phyloP scores from a whole-genome alignment of 2,329 filamentous ascomycete species.

The Fusarium equiseti region DNA sequence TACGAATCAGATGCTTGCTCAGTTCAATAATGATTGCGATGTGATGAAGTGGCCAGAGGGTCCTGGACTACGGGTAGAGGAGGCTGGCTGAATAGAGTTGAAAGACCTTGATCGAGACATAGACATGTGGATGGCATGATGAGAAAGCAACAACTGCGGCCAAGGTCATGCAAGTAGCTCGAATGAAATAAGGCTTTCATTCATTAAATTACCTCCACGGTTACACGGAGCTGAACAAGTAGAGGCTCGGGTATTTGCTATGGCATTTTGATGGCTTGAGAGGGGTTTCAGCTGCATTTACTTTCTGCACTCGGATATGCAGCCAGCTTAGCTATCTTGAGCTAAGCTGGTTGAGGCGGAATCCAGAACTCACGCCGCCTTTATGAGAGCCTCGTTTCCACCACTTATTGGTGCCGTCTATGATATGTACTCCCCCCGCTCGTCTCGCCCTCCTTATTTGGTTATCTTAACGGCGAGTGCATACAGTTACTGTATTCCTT shows the following conservation, averaged over 20 bases:
- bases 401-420: slow-evolving; percentile 10
- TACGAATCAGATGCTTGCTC: slow-evolving; percentile 14
- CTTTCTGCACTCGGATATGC: slow-evolving; percentile 7
- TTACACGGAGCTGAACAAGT: slow-evolving; percentile 26
- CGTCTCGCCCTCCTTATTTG: not conserved
- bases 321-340: slow-evolving; percentile 14
- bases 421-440: slow-evolving; percentile 6
- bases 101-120: not conserved
- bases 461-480: not conserved
- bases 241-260: slow-evolving; percentile 3
- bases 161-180: not conserved
- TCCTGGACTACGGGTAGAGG: slow-evolving; percentile 11
- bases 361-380: slow-evolving; percentile 20
- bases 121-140: slow-evolving; percentile 9
- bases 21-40: slow-evolving; percentile 17
- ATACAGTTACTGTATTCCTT: not conserved
- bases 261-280: slow-evolving; percentile 26
- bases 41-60: slow-evolving; percentile 19
- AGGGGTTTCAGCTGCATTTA: slow-evolving; percentile 27
- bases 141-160: not conserved
- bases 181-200: not conserved
- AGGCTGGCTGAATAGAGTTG: slow-evolving; percentile 25
- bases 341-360: slow-evolving; percentile 27
- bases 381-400: slow-evolving; percentile 17
- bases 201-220: not conserved